phyloP scores from a whole-genome alignment of 1,284 basidiomycete genomes.

The Cutaneotrichosporon cyanovorans region DNA sequence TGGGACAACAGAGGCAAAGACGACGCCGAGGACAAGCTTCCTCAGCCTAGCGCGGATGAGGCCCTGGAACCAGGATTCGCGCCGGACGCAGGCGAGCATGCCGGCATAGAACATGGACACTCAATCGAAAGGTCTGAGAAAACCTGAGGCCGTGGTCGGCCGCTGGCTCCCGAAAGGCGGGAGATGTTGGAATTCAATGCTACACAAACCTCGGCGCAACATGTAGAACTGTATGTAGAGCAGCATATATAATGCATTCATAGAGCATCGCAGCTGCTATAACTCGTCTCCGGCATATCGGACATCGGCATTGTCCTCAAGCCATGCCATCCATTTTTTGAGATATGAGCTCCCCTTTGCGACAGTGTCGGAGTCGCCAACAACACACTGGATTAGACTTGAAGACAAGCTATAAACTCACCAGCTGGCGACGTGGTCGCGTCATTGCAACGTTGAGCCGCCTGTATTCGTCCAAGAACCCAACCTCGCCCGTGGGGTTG shows the following conservation, averaged over 20 bases:
- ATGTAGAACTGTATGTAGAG: neutral
- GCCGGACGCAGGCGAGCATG: constrained; percentile 26
- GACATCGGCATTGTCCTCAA: constrained; percentile 82
- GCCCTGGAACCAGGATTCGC: constrained; percentile 33
- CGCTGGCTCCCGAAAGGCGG: no score
- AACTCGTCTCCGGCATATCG: constrained; percentile 59
- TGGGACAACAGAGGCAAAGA: neutral
- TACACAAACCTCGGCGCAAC: no score
- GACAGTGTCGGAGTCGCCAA: constrained; percentile 86
- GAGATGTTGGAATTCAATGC: neutral
- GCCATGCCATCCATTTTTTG: constrained; percentile 80
- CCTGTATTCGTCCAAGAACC: constrained; percentile 83
- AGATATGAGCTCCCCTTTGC: constrained; percentile 71
- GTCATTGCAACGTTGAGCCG: constrained; percentile 95
- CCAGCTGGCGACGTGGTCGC: constrained; percentile 77
- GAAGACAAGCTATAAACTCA: constrained; percentile 41
- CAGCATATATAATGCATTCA: neutral
- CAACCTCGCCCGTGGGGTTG: constrained; percentile 75
- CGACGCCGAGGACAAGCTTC: neutral
- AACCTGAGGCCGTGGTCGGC: no score
- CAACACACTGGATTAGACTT: constrained; percentile 58
- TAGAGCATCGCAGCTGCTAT: neutral
- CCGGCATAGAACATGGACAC: neutral
- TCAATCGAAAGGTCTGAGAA: no score
- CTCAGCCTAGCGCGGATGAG: constrained; percentile 15